Evolutionary conservation across 2,329 filamentous ascomycete genomes (phyloP), one percentile per base, ranked within the genome.

Genomic region (Ophiostoma ips): DNA sequence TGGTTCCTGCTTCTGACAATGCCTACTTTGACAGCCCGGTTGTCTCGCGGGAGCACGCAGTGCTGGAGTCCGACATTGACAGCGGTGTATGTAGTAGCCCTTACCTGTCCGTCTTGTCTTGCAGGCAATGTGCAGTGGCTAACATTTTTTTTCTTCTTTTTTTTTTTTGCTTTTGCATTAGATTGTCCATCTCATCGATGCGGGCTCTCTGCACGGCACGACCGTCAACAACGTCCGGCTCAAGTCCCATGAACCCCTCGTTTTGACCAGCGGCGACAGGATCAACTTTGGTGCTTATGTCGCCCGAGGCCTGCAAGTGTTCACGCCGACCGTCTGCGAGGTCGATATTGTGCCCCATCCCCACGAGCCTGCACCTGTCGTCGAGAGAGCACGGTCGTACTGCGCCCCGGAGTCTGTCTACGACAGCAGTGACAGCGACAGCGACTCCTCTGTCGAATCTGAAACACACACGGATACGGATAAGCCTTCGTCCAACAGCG

Each of bases 11-110:
- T 4, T 2, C 36, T 0, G 58, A 57, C 35, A 87, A 87, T 62
- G 77, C 71, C 15, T 85, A 72, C 71, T 83, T 86, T 52, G 76
- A 85, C 55, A 83, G 77, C 51, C 77, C 82, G 0, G 82, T 87
- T 34, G 82, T 87, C 70, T 86, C 82, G 21, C 71, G 83, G 41
- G 62, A 76, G 11, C 83, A 87, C 63, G 84, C 83, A 15, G 64
- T 73, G 40, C 59, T 82, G 5, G 56, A 59, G 15, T 66, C 72
- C 5, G 64, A 73, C 46, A 57, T 68, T 10, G 61, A 68, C 2
- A 58, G 61, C 7, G 67, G 71, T 61, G 76, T 76, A 63, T 28
- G 13, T 49, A 8, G 24, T 8, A 28, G n/a, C n/a, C n/a, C n/a
- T n/a, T n/a, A n/a, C n/a, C n/a, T n/a, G n/a, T 28, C 24, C 24